phyloP scores from a whole-genome alignment of 1,284 basidiomycete species.

The Schizophyllum amplum region DNA sequence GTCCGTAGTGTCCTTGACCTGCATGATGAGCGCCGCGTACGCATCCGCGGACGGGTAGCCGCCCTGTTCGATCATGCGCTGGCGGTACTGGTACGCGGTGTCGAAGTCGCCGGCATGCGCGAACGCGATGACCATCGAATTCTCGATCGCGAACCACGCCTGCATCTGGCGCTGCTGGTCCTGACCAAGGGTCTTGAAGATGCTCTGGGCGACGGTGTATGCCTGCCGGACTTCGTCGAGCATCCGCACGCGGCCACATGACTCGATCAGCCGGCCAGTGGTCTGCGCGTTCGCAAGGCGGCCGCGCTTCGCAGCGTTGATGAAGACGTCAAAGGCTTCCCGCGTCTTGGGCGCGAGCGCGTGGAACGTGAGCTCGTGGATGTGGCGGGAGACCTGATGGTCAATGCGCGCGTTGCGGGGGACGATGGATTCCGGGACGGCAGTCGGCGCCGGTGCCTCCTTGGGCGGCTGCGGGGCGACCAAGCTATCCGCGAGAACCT shows the following conservation, averaged over 20 bases:
- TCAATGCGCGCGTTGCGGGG: neutral
- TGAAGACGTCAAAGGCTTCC: conserved; percentile 23
- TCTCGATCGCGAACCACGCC: conserved; percentile 76
- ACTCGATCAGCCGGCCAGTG: conserved; percentile 59
- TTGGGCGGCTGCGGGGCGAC: neutral
- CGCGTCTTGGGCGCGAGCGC: neutral
- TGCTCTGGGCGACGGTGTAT: conserved; percentile 65
- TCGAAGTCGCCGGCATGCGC: conserved; percentile 78
- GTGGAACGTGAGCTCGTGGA: neutral
- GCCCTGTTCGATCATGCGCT: conserved; percentile 71
- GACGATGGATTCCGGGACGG: neutral
- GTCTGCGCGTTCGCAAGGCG: conserved; percentile 45
- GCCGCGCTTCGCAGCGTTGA: conserved; percentile 22
- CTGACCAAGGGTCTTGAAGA: conserved; percentile 37
- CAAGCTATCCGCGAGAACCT: neutral
- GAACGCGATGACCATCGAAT: conserved; percentile 80
- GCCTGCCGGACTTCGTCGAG: conserved; percentile 55
- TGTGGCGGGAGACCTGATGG: neutral
- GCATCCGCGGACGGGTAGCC: conserved; percentile 81
- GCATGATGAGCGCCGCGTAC: conserved; percentile 84
- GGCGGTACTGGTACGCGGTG: conserved; percentile 73
- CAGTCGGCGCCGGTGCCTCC: neutral
- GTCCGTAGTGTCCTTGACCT: conserved; percentile 88
- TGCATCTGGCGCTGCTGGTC: conserved; percentile 24
- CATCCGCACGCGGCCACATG: conserved; percentile 57